Evolutionary conservation across 768 basidiomycete genomes (phyloP), one percentile per base, ranked within the genome.

Genomic region (Pulveroboletus ravenelii): DNA sequence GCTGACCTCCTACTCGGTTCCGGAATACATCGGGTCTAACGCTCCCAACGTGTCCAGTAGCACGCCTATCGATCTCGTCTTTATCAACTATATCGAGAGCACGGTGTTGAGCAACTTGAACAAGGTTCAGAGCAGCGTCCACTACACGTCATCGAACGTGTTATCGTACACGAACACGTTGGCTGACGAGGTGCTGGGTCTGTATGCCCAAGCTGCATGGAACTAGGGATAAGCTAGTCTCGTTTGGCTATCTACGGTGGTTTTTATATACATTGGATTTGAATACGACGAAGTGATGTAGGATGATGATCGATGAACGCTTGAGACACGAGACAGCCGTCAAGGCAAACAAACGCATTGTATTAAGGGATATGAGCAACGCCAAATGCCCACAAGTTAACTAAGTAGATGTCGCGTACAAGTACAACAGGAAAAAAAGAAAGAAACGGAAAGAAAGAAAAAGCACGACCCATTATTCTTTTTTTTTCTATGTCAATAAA

Each of bases 51-150:
- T 81, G 13, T 52, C 78, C 0, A 71, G 71, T 47, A 71, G 75
- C 47, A 73, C 79, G 0, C 70, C 70, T 0, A 74, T 92, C 53
- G 89, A 92, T 58, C 75, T 92, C 18, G 82, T 91, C 31, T 92
- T 90, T 63, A 74, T 85, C 41, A 73, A 84, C 63, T 91, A 89
- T 65, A 81, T 89, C 60, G 70, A 76, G 59, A 47, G 59, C 6
- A 70, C 78, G 53, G 60, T 87, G 25, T 53, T 88, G 51, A 36
- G 54, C 5, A 76, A 79, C 25, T 61, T 89, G 45, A 91, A 91
- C 58, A 32, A 43, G 1, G 60, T 83, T 20, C 81, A 85, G 68
- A 74, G 38, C 7, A 61, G 54, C 25, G 78, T 70, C 64, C 72
- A 61, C 3, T 89, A 78, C 59, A 76, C 78, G 3, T 58, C 62